Evolutionary conservation across 139 green algal species (phyloP), one percentile per base, ranked within the genome.

Genomic region (Tetradesmus lagerheimii): DNA sequence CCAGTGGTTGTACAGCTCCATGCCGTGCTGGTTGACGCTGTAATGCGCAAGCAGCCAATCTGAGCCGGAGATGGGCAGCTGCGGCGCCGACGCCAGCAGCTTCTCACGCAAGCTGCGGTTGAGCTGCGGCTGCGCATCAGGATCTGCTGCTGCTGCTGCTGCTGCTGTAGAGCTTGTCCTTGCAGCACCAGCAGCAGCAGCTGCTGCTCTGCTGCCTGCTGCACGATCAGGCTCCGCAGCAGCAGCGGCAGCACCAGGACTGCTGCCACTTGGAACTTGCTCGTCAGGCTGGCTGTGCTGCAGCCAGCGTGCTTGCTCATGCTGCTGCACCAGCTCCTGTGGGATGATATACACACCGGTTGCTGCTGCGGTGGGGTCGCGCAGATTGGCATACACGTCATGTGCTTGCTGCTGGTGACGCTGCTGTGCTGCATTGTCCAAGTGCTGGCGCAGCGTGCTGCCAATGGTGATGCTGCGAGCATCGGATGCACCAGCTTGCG

Each of bases 1-100:
- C 87, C 87, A 90, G 78, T 90, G 87, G 62, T 90, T 90, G n/a
- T 76, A 78, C 53, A 90, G 53, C 87, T 90, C 78, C 87, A 90
- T 90, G 34, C 86, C 86, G 43, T 90, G 86, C 16, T 83, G 78
- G 38, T 35, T 90, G 2, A 90, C 83, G 29, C 38, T 74, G 47
- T 80, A 71, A 18, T 80, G 64, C 47, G 83, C 83, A 38, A 88
- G 25, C 38, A 88, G 83, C 83, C 83, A 88, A 12, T 88, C 83
- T 12, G 38, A n/a, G 20, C 83, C 83, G 43, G 38, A 43, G 20
- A 88, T 35, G 3, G 62, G 37, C 64, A 88, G 64, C 83, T 88
- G 43, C 9, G 83, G 83, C n/a, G 83, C 83, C 25, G 62, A 16
- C 1, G 83, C 83, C 8, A 39, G 25, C 83, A 88, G 64, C 64